Conservation (phyloP, 73 alveolate genomes). For the Tetrahymena borealis region DNA sequence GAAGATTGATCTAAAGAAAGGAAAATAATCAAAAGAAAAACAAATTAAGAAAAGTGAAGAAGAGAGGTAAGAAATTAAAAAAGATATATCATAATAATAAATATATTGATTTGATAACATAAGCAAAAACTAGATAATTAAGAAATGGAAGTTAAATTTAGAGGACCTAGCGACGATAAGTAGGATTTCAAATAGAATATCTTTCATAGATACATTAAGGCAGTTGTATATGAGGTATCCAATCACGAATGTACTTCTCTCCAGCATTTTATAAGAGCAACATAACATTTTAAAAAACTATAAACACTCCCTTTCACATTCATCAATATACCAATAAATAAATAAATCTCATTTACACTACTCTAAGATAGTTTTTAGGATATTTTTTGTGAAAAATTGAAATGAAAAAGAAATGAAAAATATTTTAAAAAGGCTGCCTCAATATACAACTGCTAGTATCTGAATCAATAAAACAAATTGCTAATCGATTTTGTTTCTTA, state of each 20-base stretch:
- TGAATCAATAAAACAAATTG: not conserved
- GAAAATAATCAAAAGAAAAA: not conserved
- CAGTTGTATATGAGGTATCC: not conserved
- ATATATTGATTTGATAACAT: not conserved
- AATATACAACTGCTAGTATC: not conserved
- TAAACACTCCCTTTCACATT: not conserved
- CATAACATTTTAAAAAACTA: not conserved
- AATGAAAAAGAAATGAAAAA: not conserved
- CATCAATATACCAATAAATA: not conserved
- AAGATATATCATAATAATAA: not conserved
- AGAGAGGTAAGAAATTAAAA: not conserved
- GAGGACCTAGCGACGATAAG: slow-evolving; percentile 1
- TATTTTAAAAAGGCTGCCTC: not conserved
- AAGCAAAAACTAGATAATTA: not conserved
- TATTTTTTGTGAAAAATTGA: too few relatives aligned
- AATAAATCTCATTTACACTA: too few relatives aligned
- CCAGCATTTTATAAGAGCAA: not conserved
- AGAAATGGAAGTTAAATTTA: not conserved
- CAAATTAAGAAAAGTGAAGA: not conserved
- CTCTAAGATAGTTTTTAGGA: too few relatives aligned
- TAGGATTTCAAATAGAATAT: not conserved
- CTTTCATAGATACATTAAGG: not conserved
- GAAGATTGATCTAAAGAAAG: not conserved
- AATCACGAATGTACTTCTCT: not conserved
- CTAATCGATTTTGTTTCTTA: slow-evolving; percentile 1